Evolutionary conservation across 2,329 filamentous ascomycete genomes (phyloP).

Genomic region (Arthroderma sp.): DNA sequence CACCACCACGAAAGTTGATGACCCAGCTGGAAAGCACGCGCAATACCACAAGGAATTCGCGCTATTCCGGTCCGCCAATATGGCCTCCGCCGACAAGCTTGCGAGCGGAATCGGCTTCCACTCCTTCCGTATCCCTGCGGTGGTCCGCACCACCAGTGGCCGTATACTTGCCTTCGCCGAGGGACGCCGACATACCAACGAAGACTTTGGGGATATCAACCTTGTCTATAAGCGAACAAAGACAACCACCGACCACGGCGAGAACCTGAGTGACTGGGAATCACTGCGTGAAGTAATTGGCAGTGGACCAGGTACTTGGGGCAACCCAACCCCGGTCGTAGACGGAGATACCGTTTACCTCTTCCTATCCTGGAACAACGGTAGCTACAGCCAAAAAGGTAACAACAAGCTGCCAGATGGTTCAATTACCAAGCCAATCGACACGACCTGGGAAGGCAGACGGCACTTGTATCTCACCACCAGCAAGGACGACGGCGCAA

Average conservation of each 20-base stretch:
- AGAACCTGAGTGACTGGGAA: conserved; percentile 15
- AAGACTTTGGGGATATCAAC: conserved; percentile 19
- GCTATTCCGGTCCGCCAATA: conserved; percentile 18
- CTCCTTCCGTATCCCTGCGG: conserved; percentile 18
- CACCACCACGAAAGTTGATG: conserved; percentile 2
- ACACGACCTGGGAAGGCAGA: conserved; percentile 13
- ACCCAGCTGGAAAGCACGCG: conserved; percentile 1
- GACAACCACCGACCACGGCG: conserved; percentile 13
- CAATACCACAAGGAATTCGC: conserved; percentile 12
- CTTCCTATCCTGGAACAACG: conserved; percentile 19
- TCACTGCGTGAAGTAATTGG: conserved; percentile 15
- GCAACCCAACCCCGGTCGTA: conserved; percentile 20
- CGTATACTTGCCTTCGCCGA: conserved; percentile 18
- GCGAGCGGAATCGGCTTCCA: conserved; percentile 16
- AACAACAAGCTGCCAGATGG: conserved; percentile 12
- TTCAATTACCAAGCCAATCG: conserved; percentile 11
- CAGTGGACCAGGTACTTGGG: conserved; percentile 16
- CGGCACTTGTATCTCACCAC: conserved; percentile 15
- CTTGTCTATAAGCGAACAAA: conserved; percentile 19
- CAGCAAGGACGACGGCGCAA: conserved; percentile 16
- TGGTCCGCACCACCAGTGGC: conserved; percentile 15
- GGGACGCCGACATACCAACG: conserved; percentile 16
- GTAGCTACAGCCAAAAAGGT: conserved; percentile 17
- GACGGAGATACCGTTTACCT: conserved; percentile 20
- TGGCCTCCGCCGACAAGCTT: conserved; percentile 16